These are phyloP conservation scores for Umbellularia californica DNA, from an alignment of 164 flowering plant species.

Conservation along the genomic window DNA sequence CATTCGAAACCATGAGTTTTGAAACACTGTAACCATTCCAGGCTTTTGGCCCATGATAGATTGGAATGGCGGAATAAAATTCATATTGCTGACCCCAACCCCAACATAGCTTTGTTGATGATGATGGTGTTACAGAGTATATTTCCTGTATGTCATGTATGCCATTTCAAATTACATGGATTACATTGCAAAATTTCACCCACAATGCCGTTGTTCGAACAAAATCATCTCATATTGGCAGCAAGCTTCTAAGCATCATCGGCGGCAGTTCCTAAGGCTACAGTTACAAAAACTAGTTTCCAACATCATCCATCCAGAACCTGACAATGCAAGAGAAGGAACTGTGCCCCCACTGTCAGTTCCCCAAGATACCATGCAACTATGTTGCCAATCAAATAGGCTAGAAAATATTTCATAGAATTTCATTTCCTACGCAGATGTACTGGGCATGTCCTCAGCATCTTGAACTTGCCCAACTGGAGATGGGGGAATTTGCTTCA, in stretches of 20 bases:
- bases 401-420: not conserved
- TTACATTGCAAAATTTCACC: too few species aligned
- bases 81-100: too few species aligned
- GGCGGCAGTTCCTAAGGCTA: not conserved
- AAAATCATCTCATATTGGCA: not conserved
- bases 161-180: too few species aligned
- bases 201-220: too few species aligned
- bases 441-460: conserved; percentile 43
- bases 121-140: too few species aligned
- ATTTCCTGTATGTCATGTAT: too few species aligned
- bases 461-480: conserved; percentile 12
- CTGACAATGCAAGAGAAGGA: not conserved
- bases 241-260: not conserved
- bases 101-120: too few species aligned
- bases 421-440: conserved; percentile 39
- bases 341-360: not conserved
- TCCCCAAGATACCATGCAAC: not conserved
- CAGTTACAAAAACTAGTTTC: too few species aligned
- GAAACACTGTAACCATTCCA: too few species aligned
- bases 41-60: too few species aligned
- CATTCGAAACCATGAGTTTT: too few species aligned
- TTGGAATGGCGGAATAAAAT: too few species aligned
- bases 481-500: conserved; percentile 10
- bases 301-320: not conserved
- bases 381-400: not conserved